These are phyloP conservation scores for Gomphus sp. DNA, from an alignment of 1,284 basidiomycete species.

Conservation along the genomic window DNA sequence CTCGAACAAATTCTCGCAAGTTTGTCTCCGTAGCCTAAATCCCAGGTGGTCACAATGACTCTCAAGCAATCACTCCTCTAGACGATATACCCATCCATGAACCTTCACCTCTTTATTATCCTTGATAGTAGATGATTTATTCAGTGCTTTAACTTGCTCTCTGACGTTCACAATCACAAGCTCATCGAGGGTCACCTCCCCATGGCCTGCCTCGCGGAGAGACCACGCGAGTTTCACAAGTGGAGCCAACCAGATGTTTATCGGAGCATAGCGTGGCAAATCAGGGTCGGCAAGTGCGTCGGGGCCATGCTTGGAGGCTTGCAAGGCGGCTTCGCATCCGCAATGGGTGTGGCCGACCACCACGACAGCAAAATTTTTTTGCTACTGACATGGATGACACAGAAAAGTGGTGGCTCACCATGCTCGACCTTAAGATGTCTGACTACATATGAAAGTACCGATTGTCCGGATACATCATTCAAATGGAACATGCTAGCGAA, in stretches of 20 bases:
- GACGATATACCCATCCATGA: conserved; percentile 84
- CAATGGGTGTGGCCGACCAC: conserved; percentile 78
- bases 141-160: not conserved
- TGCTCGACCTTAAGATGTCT: no score
- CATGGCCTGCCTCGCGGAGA: conserved; percentile 30
- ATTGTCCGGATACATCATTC: conserved; percentile 68
- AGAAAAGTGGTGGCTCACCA: conserved; percentile 31
- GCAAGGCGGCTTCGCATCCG: conserved; percentile 62
- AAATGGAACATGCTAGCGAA: not conserved
- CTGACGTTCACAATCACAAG: not conserved
- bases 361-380: conserved; percentile 40
- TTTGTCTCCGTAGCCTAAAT: conserved; percentile 17
- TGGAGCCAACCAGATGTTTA: no score
- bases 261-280: no score
- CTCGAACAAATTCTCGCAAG: no score
- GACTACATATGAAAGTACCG: conserved; percentile 79
- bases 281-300: no score
- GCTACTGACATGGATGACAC: not conserved
- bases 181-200: conserved; percentile 14
- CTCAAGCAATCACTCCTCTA: no score
- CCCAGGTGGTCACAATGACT: no score
- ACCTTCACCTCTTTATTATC: no score
- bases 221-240: conserved; percentile 50
- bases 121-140: no score
- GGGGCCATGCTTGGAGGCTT: no score